A percentile compares a stretch with the other conserved stretches of the same genome.
Evolutionary conservation across 2,329 filamentous ascomycete species (phyloP).

Genomic region (Fusarium virguliforme): DNA sequence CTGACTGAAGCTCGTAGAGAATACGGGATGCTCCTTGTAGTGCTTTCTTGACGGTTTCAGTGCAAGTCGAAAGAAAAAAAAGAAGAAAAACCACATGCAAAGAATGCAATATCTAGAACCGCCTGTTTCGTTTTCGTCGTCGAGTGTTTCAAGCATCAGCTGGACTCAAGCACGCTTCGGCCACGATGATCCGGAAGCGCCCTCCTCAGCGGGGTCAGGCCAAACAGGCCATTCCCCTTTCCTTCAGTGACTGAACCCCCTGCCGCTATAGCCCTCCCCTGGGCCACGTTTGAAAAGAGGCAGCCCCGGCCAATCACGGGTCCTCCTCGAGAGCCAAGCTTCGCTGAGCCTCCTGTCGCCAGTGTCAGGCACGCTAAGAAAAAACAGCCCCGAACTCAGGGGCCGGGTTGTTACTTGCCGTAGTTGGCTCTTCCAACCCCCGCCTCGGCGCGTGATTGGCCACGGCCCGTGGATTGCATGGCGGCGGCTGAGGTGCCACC

Average conservation of each 20-base stretch:
- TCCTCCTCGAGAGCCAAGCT: neutral
- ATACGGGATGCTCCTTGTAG: constrained; percentile 1
- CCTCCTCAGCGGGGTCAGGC: neutral
- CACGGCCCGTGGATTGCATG: constrained; percentile 10
- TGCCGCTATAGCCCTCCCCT: neutral
- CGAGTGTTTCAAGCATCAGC: constrained; percentile 27
- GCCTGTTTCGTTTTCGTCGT: constrained; percentile 30
- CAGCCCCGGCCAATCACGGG: neutral
- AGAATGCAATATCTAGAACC: neutral
- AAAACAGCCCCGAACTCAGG: neutral
- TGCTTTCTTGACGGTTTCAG: neutral
- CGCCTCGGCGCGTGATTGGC: constrained; percentile 30
- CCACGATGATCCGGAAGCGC: constrained; percentile 26
- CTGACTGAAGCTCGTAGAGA: neutral
- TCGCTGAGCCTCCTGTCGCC: constrained; percentile 19
- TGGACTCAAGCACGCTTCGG: constrained; percentile 1
- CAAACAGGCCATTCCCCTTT: constrained; percentile 1
- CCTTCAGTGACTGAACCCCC: neutral
- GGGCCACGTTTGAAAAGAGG: constrained; percentile 6
- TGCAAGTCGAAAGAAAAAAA: neutral
- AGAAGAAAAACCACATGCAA: neutral
- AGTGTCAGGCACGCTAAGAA: constrained; percentile 32
- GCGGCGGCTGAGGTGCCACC: constrained; percentile 17
- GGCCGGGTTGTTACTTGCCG: constrained; percentile 2
- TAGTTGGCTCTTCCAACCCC: constrained; percentile 12